phyloP scores from a whole-genome alignment of 495 filamentous ascomycete genomes.

The Haplographium delicatum region DNA sequence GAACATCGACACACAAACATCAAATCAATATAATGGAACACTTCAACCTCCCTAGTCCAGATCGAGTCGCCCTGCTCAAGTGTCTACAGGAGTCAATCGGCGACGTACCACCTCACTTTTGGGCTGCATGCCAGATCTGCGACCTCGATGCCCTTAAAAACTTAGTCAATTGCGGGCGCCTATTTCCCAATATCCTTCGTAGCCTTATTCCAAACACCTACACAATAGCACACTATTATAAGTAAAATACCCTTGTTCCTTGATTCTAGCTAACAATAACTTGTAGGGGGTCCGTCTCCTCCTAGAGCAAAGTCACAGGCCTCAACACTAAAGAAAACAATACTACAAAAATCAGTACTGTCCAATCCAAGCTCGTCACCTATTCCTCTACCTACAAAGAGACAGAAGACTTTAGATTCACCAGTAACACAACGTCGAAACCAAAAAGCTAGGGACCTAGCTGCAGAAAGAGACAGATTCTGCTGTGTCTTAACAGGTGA shows the following conservation, averaged over 20 bases:
- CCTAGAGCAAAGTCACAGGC: background rate
- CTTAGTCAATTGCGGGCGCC: background rate
- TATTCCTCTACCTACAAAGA: slow-evolving; percentile 8
- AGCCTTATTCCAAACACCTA: background rate
- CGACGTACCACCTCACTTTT: slow-evolving; percentile 15
- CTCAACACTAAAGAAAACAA: background rate
- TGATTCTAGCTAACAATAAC: background rate
- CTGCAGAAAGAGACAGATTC: slow-evolving; percentile 10
- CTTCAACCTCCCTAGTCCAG: slow-evolving; percentile 6
- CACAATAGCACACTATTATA: slow-evolving; percentile 6
- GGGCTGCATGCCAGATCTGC: slow-evolving; percentile 18
- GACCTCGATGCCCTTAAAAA: slow-evolving; percentile 5
- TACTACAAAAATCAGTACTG: background rate
- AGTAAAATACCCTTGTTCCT: slow-evolving; percentile 4
- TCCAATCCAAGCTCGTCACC: background rate
- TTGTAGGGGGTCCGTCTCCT: background rate
- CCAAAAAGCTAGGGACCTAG: background rate
- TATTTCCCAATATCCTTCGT: background rate
- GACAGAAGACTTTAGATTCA: slow-evolving; percentile 8
- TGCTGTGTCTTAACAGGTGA: slow-evolving; percentile 15
- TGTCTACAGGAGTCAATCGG: slow-evolving; percentile 11
- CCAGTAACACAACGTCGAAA: slow-evolving; percentile 7
- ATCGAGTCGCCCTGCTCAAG: background rate
- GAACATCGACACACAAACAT: too few species aligned
- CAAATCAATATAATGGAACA: too few species aligned